phyloP scores from a whole-genome alignment of 257 asterid species.

The Salvia rosmarinus region DNA sequence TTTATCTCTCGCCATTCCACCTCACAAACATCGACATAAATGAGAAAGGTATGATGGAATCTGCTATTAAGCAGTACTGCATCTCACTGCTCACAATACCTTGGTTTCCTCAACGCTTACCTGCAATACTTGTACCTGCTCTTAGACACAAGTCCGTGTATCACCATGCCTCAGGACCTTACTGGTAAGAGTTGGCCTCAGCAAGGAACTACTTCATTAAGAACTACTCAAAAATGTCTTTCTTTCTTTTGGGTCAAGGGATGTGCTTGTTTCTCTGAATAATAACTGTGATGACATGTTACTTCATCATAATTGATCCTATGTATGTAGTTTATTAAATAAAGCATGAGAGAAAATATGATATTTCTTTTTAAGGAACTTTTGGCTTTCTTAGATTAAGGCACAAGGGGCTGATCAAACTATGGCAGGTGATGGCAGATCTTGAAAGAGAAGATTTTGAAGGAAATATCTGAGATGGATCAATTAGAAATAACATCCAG shows the following conservation, averaged over 20 bases:
- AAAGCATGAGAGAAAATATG: slow-evolving; percentile 19
- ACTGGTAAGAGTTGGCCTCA: slow-evolving; percentile 69
- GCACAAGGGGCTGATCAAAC: slow-evolving; percentile 72
- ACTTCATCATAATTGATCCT: slow-evolving; percentile 20
- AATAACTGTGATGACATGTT: background rate
- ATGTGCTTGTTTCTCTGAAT: slow-evolving; percentile 19
- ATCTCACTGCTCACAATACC: slow-evolving; percentile 78
- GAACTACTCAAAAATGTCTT: slow-evolving; percentile 1
- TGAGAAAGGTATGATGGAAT: slow-evolving; percentile 48
- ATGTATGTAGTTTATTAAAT: slow-evolving; percentile 12
- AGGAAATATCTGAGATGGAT: slow-evolving; percentile 64
- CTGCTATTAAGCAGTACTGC: slow-evolving; percentile 73
- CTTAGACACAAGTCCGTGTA: slow-evolving; percentile 76
- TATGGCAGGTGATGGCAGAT: slow-evolving; percentile 96
- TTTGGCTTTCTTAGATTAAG: slow-evolving; percentile 38
- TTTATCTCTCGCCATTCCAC: slow-evolving; percentile 83
- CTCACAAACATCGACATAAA: slow-evolving; percentile 42
- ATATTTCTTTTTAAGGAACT: slow-evolving; percentile 23
- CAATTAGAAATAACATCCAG: slow-evolving; percentile 45
- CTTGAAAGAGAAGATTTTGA: slow-evolving; percentile 71
- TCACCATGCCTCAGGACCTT: slow-evolving; percentile 75
- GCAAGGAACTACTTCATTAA: slow-evolving; percentile 10
- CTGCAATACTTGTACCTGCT: slow-evolving; percentile 82
- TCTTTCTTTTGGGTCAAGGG: background rate
- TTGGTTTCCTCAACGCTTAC: slow-evolving; percentile 85